Conservation (phyloP, 768 basidiomycete species). For the Lactifluus echinatus region DNA sequence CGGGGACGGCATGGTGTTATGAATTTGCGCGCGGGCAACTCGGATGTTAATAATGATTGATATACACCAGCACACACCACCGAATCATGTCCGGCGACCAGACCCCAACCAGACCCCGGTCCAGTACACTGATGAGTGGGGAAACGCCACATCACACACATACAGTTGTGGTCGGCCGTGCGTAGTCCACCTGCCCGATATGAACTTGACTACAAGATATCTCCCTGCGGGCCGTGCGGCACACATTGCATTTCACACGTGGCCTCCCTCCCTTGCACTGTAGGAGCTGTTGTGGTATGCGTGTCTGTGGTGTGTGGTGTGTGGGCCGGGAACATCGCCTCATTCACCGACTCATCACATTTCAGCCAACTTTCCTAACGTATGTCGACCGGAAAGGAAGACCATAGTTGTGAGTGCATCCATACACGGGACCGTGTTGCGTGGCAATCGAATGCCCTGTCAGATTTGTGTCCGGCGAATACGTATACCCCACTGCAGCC, state of each 20-base stretch:
- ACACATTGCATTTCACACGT: not conserved
- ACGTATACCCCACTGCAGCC: slow-evolving; percentile 4
- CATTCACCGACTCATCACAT: not conserved
- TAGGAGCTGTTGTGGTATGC: no score
- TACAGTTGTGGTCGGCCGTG: not conserved
- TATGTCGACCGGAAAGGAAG: not conserved
- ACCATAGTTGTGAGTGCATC: not conserved
- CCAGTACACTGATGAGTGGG: not conserved
- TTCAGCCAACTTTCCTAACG: not conserved
- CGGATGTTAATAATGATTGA: slow-evolving; percentile 1
- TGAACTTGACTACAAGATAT: not conserved
- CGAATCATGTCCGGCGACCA: not conserved
- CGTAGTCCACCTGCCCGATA: slow-evolving; percentile 12
- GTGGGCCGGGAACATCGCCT: not conserved
- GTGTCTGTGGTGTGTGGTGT: no score
- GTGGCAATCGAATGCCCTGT: not conserved
- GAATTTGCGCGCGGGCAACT: not conserved
- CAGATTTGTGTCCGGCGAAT: slow-evolving; percentile 6
- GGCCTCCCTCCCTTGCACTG: not conserved
- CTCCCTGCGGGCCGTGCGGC: not conserved
- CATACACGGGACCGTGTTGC: not conserved
- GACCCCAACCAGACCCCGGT: not conserved
- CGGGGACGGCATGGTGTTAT: slow-evolving; percentile 1
- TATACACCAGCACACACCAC: not conserved
- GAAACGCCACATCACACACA: slow-evolving; percentile 10